Evolutionary conservation across 2,329 filamentous ascomycete genomes (phyloP).

Genomic region (Talaromyces sp.): DNA sequence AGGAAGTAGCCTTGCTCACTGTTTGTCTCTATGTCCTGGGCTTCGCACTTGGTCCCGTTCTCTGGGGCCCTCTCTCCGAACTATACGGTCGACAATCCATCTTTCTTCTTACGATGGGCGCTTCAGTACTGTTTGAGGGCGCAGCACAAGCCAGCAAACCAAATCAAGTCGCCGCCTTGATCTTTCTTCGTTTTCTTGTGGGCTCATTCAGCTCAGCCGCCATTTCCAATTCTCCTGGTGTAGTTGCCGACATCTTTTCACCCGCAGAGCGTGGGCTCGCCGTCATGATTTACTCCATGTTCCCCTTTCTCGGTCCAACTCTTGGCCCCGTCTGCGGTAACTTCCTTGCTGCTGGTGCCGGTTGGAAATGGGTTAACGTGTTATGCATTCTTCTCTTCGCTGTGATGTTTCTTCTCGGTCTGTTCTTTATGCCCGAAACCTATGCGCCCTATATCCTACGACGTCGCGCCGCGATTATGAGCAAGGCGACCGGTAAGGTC

Average conservation of each 20-base stretch:
- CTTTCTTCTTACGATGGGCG: conserved; percentile 2
- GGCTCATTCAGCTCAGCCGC: conserved; percentile 62
- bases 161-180: too few relatives aligned
- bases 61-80: conserved; percentile 6
- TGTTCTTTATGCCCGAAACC: neutral
- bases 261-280: conserved; percentile 56
- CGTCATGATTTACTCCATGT: conserved; percentile 63
- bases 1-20: neutral
- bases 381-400: neutral
- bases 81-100: conserved; percentile 6
- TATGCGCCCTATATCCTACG: neutral
- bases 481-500: neutral
- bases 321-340: conserved; percentile 66
- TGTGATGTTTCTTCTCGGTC: neutral
- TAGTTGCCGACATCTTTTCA: conserved; percentile 61
- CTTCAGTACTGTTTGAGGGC: neutral
- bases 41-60: conserved; percentile 4
- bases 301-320: conserved; percentile 65
- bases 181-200: conserved; percentile 67
- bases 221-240: conserved; percentile 61
- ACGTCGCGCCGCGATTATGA: neutral
- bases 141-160: conserved; percentile 1
- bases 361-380: conserved; percentile 65
- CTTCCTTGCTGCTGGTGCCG: conserved; percentile 62
- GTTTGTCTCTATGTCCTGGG: conserved; percentile 4